Evolutionary conservation across 1,139 yeast species (phyloP).

Genomic region (Zygoascus sp.): DNA sequence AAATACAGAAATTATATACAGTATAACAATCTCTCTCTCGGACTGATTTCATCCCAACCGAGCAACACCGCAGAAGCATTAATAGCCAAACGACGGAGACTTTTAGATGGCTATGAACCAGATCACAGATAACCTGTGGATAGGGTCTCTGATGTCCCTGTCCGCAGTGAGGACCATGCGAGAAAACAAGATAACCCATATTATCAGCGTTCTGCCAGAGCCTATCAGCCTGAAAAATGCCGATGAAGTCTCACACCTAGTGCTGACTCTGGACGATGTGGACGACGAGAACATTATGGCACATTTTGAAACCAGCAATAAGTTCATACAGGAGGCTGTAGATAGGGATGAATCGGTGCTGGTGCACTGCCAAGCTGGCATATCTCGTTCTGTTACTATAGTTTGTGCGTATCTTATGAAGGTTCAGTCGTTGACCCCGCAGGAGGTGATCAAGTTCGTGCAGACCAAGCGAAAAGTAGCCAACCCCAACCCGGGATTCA

Average conservation of each 20-base stretch:
- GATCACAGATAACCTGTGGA: conserved; percentile 32
- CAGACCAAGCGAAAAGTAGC: conserved; percentile 54
- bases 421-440: conserved; percentile 52
- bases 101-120: conserved; percentile 25
- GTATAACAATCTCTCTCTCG: too few relatives aligned
- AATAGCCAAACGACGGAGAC: neutral
- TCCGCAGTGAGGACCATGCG: conserved; percentile 28
- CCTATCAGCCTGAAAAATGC: conserved; percentile 33
- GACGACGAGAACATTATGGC: conserved; percentile 58
- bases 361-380: conserved; percentile 68
- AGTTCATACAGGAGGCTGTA: conserved; percentile 63
- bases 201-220: conserved; percentile 55
- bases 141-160: conserved; percentile 34
- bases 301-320: conserved; percentile 54
- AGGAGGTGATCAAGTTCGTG: conserved; percentile 69
- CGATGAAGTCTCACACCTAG: conserved; percentile 49
- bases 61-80: too few relatives aligned
- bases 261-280: conserved; percentile 65
- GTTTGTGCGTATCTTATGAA: conserved; percentile 77
- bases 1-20: too few relatives aligned
- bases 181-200: conserved; percentile 50
- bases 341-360: conserved; percentile 31
- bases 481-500: conserved; percentile 75
- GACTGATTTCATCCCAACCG: too few relatives aligned
- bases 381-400: conserved; percentile 72